Conservation (phyloP, 768 basidiomycete species). For the Lyophyllum decastes region DNA sequence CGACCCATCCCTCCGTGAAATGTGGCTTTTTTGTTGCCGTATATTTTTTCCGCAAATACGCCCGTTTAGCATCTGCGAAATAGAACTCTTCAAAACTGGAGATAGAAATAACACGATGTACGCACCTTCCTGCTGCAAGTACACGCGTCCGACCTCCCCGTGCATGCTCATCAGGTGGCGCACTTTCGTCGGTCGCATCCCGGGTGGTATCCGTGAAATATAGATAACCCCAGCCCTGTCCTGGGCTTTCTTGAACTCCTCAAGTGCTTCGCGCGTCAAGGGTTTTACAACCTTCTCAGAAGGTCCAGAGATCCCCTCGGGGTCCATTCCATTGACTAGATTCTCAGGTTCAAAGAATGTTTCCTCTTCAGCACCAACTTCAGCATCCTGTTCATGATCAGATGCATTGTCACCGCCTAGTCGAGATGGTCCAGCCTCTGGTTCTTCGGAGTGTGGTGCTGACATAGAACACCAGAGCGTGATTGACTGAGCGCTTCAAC, state of each 20-base stretch:
- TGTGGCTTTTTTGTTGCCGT: slow-evolving; percentile 84
- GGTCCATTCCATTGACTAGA: slow-evolving; percentile 53
- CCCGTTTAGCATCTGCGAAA: slow-evolving; percentile 75
- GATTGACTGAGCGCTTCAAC: too few species aligned
- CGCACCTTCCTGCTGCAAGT: slow-evolving; percentile 89
- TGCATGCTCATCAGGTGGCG: slow-evolving; percentile 89
- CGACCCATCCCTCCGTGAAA: slow-evolving; percentile 97
- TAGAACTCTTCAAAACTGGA: not conserved
- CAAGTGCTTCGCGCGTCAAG: slow-evolving; percentile 72
- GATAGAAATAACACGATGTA: not conserved
- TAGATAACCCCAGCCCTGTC: slow-evolving; percentile 86
- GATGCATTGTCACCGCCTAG: not conserved
- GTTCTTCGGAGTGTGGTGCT: not conserved
- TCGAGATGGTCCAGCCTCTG: slow-evolving; percentile 19
- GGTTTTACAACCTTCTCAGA: slow-evolving; percentile 67
- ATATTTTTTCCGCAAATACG: slow-evolving; percentile 79
- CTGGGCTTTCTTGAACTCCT: slow-evolving; percentile 71
- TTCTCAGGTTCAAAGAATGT: slow-evolving; percentile 21
- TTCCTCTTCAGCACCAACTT: slow-evolving; percentile 26
- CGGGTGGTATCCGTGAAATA: slow-evolving; percentile 94
- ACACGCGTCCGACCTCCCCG: slow-evolving; percentile 91
- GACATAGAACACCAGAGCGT: not conserved
- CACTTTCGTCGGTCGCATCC: slow-evolving; percentile 96
- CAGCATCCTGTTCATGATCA: slow-evolving; percentile 26
- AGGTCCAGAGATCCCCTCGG: slow-evolving; percentile 59